Base-by-base conservation (phyloP, 768 basidiomycete species). In the Rubroboletus pulcherrimus region DNA sequence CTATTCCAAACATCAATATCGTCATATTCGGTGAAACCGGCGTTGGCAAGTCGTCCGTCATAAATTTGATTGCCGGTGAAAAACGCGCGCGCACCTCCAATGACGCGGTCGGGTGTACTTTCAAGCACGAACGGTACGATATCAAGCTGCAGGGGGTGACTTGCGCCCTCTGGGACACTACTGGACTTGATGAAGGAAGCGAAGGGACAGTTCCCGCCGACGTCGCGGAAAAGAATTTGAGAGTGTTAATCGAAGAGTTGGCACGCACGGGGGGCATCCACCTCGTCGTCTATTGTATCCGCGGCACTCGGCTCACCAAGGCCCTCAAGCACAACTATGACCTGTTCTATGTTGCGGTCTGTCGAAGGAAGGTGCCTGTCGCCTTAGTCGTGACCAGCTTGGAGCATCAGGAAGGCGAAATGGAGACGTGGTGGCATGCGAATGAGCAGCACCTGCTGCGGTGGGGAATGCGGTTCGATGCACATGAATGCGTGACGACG, bases 331-430 rank as follows among this genome's bases (percentile, higher is more conserved):
- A 64, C 31, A 76, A 74, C 58, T 76, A 73, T 63, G 54, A 60
- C 29, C 40, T 74, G 5, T 72, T 75, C 45, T 62, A 68, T 30
- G 61, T 67, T 15, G 61, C 68, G 4, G 64, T 77, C 33, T 77
- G 76, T 49, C 64, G 57, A 24, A 54, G 57, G 33, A 52, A 64
- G 30, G 76, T 75, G 5, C 75, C 72, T 2, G 65, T 72, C n/a
- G 64, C 70, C 0, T 48, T 75, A 6, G 72, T 71, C 9, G 61
- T 75, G 7, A 76, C 73, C 0, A 70, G 73, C 17, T 60, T 77
- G 15, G 75, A 75, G 53, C 39, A 66, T n/a, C 56, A 69, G 15
- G 8, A 31, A 3, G 48, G 15, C 6, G 26, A n/a, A 11, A 69
- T 70, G 67, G 64, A 69, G 34, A 42, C 45, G 7, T 69, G 69